Conservation (phyloP, 176 grass and related monocot genomes). For the Musa troglodytarum region DNA sequence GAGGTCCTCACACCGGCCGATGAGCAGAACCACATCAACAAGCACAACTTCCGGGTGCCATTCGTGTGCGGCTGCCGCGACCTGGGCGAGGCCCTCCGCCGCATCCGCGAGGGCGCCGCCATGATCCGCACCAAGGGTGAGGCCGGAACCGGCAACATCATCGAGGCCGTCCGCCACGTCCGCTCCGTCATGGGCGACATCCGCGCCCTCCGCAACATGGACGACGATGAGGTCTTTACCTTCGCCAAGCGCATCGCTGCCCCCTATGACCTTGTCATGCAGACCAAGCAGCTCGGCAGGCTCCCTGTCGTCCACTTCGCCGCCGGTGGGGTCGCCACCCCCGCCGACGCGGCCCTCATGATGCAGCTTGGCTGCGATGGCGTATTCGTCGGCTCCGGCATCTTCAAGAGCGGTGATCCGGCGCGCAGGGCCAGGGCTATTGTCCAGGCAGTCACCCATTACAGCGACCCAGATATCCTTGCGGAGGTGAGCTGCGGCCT, state of each 20-base stretch:
- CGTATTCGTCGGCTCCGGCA: too few species aligned
- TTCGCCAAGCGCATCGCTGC: too few species aligned
- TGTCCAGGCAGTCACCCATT: not conserved
- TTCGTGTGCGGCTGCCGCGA: slow-evolving; percentile 7
- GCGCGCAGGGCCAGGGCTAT: not conserved
- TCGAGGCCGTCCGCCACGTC: slow-evolving; percentile 1
- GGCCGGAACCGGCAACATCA: not conserved
- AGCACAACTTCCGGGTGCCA: slow-evolving; percentile 6
- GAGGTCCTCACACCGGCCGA: slow-evolving; percentile 60
- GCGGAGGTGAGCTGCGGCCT: slow-evolving; percentile 2
- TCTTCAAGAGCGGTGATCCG: too few species aligned
- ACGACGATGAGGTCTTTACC: too few species aligned
- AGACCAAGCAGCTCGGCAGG: too few species aligned
- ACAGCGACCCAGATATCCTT: not conserved
- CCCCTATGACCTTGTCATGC: too few species aligned
- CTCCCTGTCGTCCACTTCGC: too few species aligned
- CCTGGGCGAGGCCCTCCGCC: slow-evolving; percentile 1
- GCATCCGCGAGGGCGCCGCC: slow-evolving; percentile 8
- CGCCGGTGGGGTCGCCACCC: too few species aligned
- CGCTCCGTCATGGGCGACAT: not conserved
- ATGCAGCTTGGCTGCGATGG: too few species aligned
- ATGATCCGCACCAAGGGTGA: slow-evolving; percentile 9
- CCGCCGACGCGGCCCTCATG: too few species aligned
- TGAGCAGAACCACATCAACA: slow-evolving; percentile 8
- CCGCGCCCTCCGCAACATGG: too few species aligned